Evolutionary conservation across 2,329 filamentous ascomycete genomes (phyloP).

Genomic region (Fusarium metavorans): DNA sequence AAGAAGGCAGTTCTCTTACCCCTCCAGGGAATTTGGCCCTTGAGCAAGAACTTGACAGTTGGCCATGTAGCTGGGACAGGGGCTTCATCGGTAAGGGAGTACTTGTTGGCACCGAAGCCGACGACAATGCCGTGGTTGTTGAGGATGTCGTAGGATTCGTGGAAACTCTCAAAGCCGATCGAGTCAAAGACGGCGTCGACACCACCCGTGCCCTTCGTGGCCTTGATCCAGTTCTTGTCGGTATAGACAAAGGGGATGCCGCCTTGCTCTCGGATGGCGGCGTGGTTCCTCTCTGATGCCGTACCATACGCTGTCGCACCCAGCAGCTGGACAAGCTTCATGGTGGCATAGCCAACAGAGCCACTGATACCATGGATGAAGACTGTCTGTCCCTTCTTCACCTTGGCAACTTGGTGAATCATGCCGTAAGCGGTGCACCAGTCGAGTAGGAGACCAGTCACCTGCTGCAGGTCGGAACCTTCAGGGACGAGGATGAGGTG

Average conservation of each 20-base stretch:
- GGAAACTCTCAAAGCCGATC: neutral
- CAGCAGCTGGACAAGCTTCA: neutral
- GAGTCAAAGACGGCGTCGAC: neutral
- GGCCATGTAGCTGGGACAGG: neutral
- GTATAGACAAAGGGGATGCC: neutral
- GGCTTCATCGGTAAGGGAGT: neutral
- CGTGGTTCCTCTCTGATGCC: neutral
- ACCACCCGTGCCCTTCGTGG: neutral
- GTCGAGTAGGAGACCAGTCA: neutral
- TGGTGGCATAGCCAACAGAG: neutral
- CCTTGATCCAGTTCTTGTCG: neutral
- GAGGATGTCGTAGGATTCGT: neutral
- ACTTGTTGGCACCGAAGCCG: neutral
- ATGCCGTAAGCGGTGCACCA: neutral
- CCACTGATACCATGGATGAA: neutral
- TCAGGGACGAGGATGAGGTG: neutral
- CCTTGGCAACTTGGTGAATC: neutral
- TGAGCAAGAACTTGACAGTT: neutral
- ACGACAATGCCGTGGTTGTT: neutral
- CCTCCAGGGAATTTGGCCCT: neutral
- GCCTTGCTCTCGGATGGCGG: neutral
- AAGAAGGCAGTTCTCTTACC: neutral
- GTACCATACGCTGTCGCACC: neutral
- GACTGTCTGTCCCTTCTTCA: neutral
- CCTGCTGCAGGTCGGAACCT: neutral